These are phyloP conservation scores for Kwoniella dejecticola DNA, from an alignment of 768 basidiomycete species.

Conservation along the genomic window DNA sequence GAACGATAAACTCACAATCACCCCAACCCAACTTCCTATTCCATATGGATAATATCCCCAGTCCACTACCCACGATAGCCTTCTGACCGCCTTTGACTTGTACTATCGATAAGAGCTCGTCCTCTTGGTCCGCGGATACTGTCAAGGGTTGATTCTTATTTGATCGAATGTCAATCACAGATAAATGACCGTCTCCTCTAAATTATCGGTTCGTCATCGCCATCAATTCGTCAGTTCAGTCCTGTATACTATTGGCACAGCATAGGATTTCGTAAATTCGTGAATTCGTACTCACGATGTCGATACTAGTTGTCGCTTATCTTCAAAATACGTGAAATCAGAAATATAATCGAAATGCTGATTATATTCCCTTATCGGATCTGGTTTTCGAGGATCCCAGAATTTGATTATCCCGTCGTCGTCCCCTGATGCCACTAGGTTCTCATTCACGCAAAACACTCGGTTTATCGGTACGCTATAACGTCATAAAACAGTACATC, in stretches of 20 bases:
- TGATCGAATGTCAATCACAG: conserved; percentile 85
- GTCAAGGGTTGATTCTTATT: conserved; percentile 75
- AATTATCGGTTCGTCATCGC: too few species aligned
- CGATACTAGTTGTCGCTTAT: conserved; percentile 79
- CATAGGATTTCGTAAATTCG: too few species aligned
- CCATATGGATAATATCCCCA: conserved; percentile 86
- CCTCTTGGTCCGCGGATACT: conserved; percentile 93
- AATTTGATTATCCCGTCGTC: conserved; percentile 96
- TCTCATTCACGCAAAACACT: conserved; percentile 69
- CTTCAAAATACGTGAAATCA: conserved; percentile 81
- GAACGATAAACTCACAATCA: conserved; percentile 62
- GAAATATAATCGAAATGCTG: conserved; percentile 96
- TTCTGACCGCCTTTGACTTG: conserved; percentile 85
- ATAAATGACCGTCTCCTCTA: conserved; percentile 90
- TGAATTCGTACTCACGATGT: conserved; percentile 69
- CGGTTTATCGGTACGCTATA: conserved; percentile 81
- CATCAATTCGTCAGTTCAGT: too few species aligned
- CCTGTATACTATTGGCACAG: too few species aligned
- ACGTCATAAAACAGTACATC: too few species aligned
- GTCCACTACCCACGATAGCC: conserved; percentile 81
- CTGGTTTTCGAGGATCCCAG: conserved; percentile 80
- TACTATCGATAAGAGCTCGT: conserved; percentile 83
- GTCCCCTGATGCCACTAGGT: conserved; percentile 81
- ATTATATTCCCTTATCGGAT: conserved; percentile 67
- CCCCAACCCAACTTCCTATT: conserved; percentile 84